phyloP scores from a whole-genome alignment of 768 basidiomycete species.

The Trametes cubensis region DNA sequence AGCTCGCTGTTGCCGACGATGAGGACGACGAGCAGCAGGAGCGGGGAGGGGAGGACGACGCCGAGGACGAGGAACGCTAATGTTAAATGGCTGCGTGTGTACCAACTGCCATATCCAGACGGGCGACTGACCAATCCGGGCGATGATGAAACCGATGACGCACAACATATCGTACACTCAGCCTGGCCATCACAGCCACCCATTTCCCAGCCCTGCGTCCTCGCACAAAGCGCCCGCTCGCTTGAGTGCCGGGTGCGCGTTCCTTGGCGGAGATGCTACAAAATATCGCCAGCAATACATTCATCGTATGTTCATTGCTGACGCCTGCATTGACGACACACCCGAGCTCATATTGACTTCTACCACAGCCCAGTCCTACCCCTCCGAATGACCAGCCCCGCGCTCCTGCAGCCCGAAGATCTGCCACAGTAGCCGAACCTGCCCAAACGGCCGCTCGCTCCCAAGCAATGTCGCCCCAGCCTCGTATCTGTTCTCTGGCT shows the following conservation, averaged over 20 bases:
- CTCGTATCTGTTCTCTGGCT: constrained; percentile 82
- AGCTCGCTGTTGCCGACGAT: background rate
- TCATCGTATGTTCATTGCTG: background rate
- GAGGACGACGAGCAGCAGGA: background rate
- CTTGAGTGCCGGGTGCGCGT: background rate
- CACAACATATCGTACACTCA: constrained; percentile 5
- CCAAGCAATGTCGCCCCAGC: constrained; percentile 86
- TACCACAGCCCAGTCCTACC: background rate
- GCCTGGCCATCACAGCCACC: constrained; percentile 22
- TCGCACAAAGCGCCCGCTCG: background rate
- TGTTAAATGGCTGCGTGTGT: background rate
- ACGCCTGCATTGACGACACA: background rate
- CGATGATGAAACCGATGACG: constrained; percentile 20
- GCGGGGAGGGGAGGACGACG: background rate
- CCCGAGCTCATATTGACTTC: background rate
- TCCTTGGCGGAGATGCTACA: background rate
- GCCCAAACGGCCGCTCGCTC: constrained; percentile 82
- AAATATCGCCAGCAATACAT: background rate
- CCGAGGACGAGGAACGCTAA: background rate
- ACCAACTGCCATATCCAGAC: background rate
- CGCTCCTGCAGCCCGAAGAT: constrained; percentile 72
- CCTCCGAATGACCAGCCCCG: background rate
- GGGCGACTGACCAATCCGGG: background rate
- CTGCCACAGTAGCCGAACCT: constrained; percentile 71
- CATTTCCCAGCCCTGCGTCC: background rate